These are phyloP conservation scores for Osmanthus fragrans DNA, from an alignment of 257 asterid genomes.

Conservation along the genomic window DNA sequence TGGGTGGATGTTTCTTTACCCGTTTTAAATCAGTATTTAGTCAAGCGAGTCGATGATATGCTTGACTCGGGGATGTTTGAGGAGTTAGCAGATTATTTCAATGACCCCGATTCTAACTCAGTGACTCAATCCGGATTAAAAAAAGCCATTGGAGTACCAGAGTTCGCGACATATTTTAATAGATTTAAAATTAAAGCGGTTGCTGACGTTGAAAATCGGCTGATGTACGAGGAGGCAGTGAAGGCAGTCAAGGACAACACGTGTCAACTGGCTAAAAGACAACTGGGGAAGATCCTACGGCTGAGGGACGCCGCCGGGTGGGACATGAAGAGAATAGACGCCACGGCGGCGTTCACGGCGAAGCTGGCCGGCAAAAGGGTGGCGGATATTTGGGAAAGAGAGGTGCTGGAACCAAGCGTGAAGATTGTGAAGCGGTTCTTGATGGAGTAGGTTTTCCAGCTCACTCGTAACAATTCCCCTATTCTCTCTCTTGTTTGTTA, in stretches of 20 bases:
- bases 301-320: conserved; percentile 72
- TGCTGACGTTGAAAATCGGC: conserved; percentile 20
- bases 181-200: conserved; percentile 13
- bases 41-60: conserved; percentile 82
- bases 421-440: conserved; percentile 82
- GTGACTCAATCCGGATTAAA: conserved; percentile 52
- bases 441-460: conserved; percentile 68
- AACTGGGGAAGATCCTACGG: conserved; percentile 64
- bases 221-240: conserved; percentile 60
- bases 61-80: conserved; percentile 74
- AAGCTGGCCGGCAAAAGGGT: conserved; percentile 41
- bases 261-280: conserved; percentile 64
- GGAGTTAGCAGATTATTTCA: conserved; percentile 52
- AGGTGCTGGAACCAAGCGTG: conserved; percentile 75
- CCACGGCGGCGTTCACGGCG: conserved; percentile 65
- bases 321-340: conserved; percentile 72
- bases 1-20: conserved; percentile 66
- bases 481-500: conserved; percentile 31
- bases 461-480: conserved; percentile 9
- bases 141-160: conserved; percentile 88
- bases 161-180: conserved; percentile 52
- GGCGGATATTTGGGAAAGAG: conserved; percentile 65
- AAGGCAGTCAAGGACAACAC: conserved; percentile 75
- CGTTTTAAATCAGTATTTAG: conserved; percentile 52
- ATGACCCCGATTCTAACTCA: conserved; percentile 19